Conservation (phyloP, 169 alveolate genomes). For the Plasmodium relictum region DNA sequence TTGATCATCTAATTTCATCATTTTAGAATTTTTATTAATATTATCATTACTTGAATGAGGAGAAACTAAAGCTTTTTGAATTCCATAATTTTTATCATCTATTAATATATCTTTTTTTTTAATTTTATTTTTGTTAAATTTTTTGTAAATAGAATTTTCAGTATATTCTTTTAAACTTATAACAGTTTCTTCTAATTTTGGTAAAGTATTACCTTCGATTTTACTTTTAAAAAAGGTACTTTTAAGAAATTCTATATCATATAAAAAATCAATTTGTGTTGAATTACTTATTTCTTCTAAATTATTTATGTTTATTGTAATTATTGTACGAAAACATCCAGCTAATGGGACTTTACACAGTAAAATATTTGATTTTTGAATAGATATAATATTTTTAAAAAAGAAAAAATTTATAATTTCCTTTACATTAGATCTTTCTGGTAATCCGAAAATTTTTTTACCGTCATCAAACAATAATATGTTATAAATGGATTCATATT, state of each 20-base stretch:
- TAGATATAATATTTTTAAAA: slow-evolving; percentile 14
- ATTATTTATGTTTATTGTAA: slow-evolving; percentile 13
- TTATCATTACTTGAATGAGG: no score
- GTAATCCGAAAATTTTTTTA: slow-evolving; percentile 18
- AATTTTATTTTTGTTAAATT: not conserved
- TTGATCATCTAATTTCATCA: no score
- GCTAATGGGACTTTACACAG: slow-evolving; percentile 15
- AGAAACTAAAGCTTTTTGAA: no score
- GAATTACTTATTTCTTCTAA: not conserved
- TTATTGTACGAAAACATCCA: slow-evolving; percentile 17
- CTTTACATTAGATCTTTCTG: slow-evolving; percentile 35
- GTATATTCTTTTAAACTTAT: slow-evolving; percentile 17
- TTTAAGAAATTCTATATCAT: slow-evolving; percentile 31
- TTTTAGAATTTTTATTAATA: no score
- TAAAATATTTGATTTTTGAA: slow-evolving; percentile 14
- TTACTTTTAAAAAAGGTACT: slow-evolving; percentile 22
- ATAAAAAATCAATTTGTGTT: slow-evolving; percentile 38
- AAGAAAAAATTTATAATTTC: slow-evolving; percentile 29
- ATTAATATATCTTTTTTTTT: not conserved
- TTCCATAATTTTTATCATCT: no score
- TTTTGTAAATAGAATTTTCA: slow-evolving; percentile 1
- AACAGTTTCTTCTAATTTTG: slow-evolving; percentile 10
- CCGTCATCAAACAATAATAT: slow-evolving; percentile 19
- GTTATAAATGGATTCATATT: slow-evolving; percentile 13
- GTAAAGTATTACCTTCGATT: slow-evolving; percentile 14